Base-by-base conservation (phyloP, 768 basidiomycete genomes). In the Kwoniella dejecticola region DNA sequence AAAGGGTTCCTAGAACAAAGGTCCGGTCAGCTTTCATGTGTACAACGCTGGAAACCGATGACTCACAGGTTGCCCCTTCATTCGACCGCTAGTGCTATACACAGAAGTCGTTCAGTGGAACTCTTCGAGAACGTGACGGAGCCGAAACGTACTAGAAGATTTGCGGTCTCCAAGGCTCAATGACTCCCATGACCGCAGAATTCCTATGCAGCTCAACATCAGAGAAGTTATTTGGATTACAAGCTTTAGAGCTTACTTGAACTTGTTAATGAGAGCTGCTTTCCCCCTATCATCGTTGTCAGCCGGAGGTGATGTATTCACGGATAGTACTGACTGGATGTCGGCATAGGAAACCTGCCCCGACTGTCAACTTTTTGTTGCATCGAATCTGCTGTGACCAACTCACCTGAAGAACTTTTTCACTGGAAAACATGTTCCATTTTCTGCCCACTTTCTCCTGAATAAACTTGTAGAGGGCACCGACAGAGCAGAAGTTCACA, bases 341-440 rank as follows among this genome's bases (percentile, higher is more conserved):
- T 72, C 68, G 21, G 76, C 76, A 46, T 77, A 77, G 11, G 72
- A 77, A 15, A 77, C 56, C 75, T 77, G 58, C 1, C 38, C 17
- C 6, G 3, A 38, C 4, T 1, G 42, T 69, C 62, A 68, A 55
- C 41, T 47, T 55, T 7, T 0, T 50, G 12, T 41, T 24, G 17
- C 2, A 40, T 8, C 21, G 12, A 15, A 19, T 23, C 10, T 13
- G 17, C 1, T 23, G 52, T 26, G 15, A 21, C 8, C 13, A 13
- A 53, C 71, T 52, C 41, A 76, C 74, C 62, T 79, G 76, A 17
- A 79, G 49, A 11, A 76, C 72, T 58, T 79, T 79, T 62, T 79
- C 77, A 55, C 72, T 75, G 13, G 69, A 70, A 59, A 76, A 79
- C 26, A 77, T 24, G 44, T 70, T 70, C 77, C 77, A 79, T 55